Evolutionary conservation across 2,329 filamentous ascomycete species (phyloP).

Genomic region (Pleoardoris graminearum): DNA sequence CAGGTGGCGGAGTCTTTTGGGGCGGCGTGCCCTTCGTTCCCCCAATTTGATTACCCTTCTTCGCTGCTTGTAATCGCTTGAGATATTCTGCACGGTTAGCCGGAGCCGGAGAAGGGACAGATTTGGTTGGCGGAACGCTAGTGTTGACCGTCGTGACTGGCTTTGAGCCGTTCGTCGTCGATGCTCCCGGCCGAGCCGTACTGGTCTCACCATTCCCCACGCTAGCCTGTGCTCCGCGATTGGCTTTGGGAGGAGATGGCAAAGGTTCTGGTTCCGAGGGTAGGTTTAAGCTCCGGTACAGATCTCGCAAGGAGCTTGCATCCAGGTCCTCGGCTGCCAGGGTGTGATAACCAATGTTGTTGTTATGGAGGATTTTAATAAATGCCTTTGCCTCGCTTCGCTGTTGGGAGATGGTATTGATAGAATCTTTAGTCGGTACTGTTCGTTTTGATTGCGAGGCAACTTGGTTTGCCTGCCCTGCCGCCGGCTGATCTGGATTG

Average conservation of each 20-base stretch:
- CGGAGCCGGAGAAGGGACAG: conserved; percentile 43
- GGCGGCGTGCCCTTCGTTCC: conserved; percentile 27
- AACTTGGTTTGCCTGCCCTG: conserved; percentile 17
- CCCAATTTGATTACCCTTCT: conserved; percentile 58
- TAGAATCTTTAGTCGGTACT: conserved; percentile 2
- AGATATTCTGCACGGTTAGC: conserved; percentile 77
- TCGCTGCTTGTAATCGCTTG: conserved; percentile 73
- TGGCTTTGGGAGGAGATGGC: conserved; percentile 22
- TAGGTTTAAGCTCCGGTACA: conserved; percentile 35
- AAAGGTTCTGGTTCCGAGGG: conserved; percentile 34
- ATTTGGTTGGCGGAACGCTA: conserved; percentile 22
- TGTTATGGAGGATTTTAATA: conserved; percentile 46
- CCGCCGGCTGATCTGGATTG: conserved; percentile 25
- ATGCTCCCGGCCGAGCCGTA: conserved; percentile 11
- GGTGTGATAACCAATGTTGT: conserved; percentile 73
- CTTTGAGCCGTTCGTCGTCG: conserved; percentile 13
- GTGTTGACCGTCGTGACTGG: conserved; percentile 26
- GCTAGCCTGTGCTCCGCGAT: conserved; percentile 6
- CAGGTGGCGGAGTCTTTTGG: conserved; percentile 23
- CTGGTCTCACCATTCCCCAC: conserved; percentile 5
- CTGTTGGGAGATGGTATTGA: conserved; percentile 20
- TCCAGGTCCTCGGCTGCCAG: conserved; percentile 52
- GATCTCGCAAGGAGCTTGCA: conserved; percentile 26
- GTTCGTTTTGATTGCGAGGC: conserved; percentile 7
- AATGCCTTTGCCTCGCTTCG: conserved; percentile 44